phyloP scores from a whole-genome alignment of 176 grass and related monocot genomes.

The Aegilops tauschii region DNA sequence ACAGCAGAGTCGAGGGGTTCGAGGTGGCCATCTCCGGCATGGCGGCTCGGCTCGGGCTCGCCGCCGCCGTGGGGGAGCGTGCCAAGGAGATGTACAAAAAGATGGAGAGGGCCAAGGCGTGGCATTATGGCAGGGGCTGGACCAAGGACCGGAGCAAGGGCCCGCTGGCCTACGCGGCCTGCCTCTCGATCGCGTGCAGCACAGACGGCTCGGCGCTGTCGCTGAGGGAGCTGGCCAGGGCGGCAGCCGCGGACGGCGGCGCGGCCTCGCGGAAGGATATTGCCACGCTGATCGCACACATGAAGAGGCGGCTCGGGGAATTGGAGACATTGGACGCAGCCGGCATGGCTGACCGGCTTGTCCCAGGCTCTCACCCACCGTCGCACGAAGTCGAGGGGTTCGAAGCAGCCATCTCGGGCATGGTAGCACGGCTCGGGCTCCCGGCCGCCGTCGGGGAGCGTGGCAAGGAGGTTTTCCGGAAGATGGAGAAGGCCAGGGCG shows the following conservation, averaged over 20 bases:
- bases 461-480: background rate
- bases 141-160: no score
- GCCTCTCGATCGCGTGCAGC: conserved; percentile 14
- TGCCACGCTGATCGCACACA: conserved; percentile 7
- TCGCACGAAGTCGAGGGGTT: background rate
- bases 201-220: conserved; percentile 33
- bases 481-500: background rate
- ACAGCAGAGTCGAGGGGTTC: background rate
- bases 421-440: conserved; percentile 26
- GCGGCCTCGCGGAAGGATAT: conserved; percentile 3
- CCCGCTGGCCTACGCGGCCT: no score
- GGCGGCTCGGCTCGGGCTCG: no score
- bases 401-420: conserved; percentile 10
- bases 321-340: no score
- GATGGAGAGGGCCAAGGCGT: no score
- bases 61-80: no score
- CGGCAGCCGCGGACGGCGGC: background rate
- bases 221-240: conserved; percentile 31
- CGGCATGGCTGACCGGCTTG: background rate
- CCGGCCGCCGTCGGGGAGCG: conserved; percentile 20
- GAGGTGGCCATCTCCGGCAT: no score
- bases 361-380: background rate
- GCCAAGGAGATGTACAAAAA: no score
- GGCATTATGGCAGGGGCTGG: no score
- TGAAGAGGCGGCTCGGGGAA: conserved; percentile 2